phyloP scores from a whole-genome alignment of 495 filamentous ascomycete genomes.

The Penicillium verhagenii region DNA sequence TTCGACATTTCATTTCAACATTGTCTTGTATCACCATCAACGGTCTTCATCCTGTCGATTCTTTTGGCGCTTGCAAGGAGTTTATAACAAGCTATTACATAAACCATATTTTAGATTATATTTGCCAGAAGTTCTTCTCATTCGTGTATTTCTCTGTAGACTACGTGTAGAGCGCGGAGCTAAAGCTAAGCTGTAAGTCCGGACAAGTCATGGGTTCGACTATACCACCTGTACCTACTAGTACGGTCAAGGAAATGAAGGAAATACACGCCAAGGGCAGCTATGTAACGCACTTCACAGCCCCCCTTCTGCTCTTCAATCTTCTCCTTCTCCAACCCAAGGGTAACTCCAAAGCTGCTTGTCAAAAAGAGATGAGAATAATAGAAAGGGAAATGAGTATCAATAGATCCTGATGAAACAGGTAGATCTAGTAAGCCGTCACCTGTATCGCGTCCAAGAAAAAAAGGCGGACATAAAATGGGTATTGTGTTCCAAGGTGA shows the following conservation, averaged over 20 bases:
- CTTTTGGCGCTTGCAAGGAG: background rate
- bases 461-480: background rate
- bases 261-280: background rate
- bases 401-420: constrained; percentile 2
- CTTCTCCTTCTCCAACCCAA: background rate
- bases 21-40: constrained; percentile 23
- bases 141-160: background rate
- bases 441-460: background rate
- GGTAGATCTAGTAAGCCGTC: background rate
- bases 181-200: background rate
- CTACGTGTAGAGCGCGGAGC: constrained; percentile 7
- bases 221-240: background rate
- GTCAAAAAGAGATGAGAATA: too few species aligned
- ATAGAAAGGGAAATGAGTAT: background rate
- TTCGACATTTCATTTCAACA: constrained; percentile 14
- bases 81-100: background rate
- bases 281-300: background rate
- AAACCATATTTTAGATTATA: background rate
- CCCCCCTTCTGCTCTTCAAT: background rate
- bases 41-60: constrained; percentile 10
- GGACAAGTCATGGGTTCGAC: background rate
- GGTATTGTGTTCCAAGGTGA: constrained; percentile 7
- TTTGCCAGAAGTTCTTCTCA: background rate
- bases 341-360: background rate
- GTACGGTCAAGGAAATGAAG: background rate